A percentile compares a stretch with the other conserved stretches of the same genome.
These are phyloP conservation scores for Phytopythium delawarense DNA, from an alignment of 352 stramenopile genomes.

Conservation along the genomic window DNA sequence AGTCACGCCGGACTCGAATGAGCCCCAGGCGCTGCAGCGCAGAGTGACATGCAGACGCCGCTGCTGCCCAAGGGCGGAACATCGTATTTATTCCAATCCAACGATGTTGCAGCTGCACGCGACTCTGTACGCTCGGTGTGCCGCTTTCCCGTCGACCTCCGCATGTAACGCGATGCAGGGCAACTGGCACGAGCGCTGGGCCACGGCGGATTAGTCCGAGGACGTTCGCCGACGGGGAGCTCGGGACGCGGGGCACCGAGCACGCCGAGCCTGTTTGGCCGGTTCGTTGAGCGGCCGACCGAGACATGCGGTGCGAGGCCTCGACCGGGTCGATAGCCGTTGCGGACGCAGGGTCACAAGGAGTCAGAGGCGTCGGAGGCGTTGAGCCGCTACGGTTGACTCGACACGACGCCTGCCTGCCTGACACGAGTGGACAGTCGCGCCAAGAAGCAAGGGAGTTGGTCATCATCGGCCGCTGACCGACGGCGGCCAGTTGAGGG, in stretches of 20 bases:
- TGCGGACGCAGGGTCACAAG: neutral
- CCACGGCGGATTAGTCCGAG: neutral
- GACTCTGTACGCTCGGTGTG: neutral
- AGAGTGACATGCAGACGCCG: neutral
- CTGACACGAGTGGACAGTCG: no score
- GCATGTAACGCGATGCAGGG: neutral
- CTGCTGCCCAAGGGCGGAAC: neutral
- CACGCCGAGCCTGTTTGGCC: neutral
- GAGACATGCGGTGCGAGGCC: neutral
- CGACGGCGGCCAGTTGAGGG: no score
- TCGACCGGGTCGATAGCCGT: neutral
- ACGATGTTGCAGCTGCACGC: no score
- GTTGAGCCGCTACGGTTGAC: no score
- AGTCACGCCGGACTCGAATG: neutral
- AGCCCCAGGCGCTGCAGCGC: neutral
- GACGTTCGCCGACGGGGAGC: no score
- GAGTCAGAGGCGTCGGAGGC: neutral
- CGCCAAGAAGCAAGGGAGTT: no score
- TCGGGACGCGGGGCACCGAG: no score
- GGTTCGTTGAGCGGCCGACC: neutral
- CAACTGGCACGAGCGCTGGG: neutral
- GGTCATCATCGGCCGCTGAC: no score
- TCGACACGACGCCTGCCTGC: no score
- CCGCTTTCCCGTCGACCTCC: neutral
- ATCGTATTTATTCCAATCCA: neutral